Evolutionary conservation across 805 yeast genomes (phyloP).

Genomic region (Ogataea neopini): DNA sequence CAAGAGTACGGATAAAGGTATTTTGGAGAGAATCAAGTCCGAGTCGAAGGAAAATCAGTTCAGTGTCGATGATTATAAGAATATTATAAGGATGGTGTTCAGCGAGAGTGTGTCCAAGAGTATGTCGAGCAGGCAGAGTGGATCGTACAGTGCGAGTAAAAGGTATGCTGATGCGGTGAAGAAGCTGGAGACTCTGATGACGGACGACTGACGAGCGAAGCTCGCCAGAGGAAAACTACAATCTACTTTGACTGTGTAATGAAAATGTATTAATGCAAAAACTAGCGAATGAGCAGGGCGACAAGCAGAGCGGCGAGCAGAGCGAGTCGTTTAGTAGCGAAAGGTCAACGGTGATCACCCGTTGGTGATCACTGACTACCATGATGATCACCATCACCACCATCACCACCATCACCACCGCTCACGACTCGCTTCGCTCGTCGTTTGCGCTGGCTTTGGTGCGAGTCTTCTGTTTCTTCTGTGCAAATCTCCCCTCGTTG

Average conservation of each 20-base stretch:
- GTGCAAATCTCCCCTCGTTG: constrained; percentile 10
- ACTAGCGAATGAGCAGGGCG: constrained; percentile 1
- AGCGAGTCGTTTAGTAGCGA: background rate
- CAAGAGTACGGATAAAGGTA: constrained; percentile 47
- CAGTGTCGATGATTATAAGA: constrained; percentile 46
- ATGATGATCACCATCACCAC: too few species aligned
- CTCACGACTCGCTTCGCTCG: too few species aligned
- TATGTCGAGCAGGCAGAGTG: constrained; percentile 20
- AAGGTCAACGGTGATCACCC: too few species aligned
- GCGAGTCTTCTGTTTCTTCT: constrained; percentile 14
- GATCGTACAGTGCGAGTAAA: constrained; percentile 28
- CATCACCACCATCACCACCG: too few species aligned
- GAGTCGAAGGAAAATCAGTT: constrained; percentile 26
- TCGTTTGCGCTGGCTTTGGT: too few species aligned
- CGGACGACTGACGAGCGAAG: too few species aligned
- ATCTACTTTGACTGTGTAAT: background rate
- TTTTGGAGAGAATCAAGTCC: constrained; percentile 42
- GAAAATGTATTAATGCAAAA: background rate
- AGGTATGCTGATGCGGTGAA: constrained; percentile 27
- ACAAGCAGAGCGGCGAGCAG: background rate
- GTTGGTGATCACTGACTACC: too few species aligned
- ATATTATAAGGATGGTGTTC: constrained; percentile 54
- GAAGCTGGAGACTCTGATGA: constrained; percentile 18
- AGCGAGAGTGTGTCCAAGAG: constrained; percentile 36
- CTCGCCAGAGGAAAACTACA: too few species aligned